Percentiles rank a stretch among this genome's conserved stretches.
Conservation (phyloP, 345 rosid species). For the Lepidium didymum region DNA sequence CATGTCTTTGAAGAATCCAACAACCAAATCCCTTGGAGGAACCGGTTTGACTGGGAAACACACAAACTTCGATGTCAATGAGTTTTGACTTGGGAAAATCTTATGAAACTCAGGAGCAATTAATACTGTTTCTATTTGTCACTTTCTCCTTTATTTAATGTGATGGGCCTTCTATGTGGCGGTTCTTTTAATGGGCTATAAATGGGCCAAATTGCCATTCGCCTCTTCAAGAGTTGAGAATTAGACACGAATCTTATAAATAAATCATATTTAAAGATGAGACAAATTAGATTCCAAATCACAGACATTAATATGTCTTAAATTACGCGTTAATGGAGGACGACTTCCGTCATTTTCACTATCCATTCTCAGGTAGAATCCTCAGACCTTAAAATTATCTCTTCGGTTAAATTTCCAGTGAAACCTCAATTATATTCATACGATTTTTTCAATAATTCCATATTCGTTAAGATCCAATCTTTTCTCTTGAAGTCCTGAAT, state of each 20-base stretch:
- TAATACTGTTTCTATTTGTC: too few species aligned
- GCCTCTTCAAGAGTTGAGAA: background rate
- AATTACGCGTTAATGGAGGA: background rate
- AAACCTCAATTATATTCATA: background rate
- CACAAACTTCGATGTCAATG: too few species aligned
- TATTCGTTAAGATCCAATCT: background rate
- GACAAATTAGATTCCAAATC: background rate
- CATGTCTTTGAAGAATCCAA: too few species aligned
- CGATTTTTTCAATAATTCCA: background rate
- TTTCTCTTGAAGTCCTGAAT: background rate
- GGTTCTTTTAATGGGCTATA: too few species aligned
- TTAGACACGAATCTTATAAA: background rate
- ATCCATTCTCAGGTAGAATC: background rate
- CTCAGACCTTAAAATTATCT: constrained; percentile 2
- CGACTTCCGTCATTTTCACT: background rate
- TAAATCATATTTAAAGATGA: background rate
- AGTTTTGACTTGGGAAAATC: too few species aligned
- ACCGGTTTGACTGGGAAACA: too few species aligned
- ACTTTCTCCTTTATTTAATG: too few species aligned
- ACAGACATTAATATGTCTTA: background rate
- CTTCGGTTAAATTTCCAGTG: background rate
- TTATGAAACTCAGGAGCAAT: too few species aligned
- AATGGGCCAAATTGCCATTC: too few species aligned
- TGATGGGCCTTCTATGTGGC: too few species aligned
- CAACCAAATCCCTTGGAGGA: too few species aligned